Percentiles rank a stretch among this genome's conserved stretches.
Conservation (phyloP, 495 filamentous ascomycete species). For the Bacidia gigantensis region DNA sequence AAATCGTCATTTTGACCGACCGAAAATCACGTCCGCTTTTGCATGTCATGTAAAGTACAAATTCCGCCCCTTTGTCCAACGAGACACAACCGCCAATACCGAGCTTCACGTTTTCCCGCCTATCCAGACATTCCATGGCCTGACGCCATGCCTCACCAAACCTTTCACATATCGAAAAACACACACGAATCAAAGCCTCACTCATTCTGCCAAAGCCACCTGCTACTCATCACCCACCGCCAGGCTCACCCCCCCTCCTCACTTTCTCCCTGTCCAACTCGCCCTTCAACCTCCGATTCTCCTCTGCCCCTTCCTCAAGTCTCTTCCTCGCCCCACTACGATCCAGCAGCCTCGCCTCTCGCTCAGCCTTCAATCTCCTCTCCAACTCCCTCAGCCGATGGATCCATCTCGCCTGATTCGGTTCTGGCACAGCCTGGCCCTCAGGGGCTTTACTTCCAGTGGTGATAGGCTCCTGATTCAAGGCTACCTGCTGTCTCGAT, state of each 20-base stretch:
- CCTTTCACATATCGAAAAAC: neutral
- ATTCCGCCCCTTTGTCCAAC: too few relatives aligned
- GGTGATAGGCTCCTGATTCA: neutral
- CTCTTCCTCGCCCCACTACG: slow-evolving; percentile 69
- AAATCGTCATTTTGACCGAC: too few relatives aligned
- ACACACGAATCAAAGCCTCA: neutral
- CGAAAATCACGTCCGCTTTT: too few relatives aligned
- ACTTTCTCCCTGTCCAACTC: slow-evolving; percentile 54
- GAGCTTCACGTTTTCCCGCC: too few relatives aligned
- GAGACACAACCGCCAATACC: too few relatives aligned
- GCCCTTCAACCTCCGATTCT: slow-evolving; percentile 58
- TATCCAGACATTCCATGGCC: too few relatives aligned
- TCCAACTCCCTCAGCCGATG: slow-evolving; percentile 76
- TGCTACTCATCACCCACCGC: neutral
- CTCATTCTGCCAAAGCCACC: neutral
- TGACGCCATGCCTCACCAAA: too few relatives aligned
- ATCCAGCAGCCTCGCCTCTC: slow-evolving; percentile 77
- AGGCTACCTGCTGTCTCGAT: slow-evolving; percentile 5
- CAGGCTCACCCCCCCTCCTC: slow-evolving; percentile 21
- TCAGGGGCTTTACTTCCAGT: slow-evolving; percentile 15
- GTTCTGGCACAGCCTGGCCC: slow-evolving; percentile 18
- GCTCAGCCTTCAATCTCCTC: slow-evolving; percentile 72
- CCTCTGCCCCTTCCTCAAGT: slow-evolving; percentile 66
- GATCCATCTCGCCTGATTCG: slow-evolving; percentile 46
- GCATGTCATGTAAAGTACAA: too few relatives aligned